Evolutionary conservation across 31 red algal genomes (phyloP).

Genomic region (Endocladia muricata): DNA sequence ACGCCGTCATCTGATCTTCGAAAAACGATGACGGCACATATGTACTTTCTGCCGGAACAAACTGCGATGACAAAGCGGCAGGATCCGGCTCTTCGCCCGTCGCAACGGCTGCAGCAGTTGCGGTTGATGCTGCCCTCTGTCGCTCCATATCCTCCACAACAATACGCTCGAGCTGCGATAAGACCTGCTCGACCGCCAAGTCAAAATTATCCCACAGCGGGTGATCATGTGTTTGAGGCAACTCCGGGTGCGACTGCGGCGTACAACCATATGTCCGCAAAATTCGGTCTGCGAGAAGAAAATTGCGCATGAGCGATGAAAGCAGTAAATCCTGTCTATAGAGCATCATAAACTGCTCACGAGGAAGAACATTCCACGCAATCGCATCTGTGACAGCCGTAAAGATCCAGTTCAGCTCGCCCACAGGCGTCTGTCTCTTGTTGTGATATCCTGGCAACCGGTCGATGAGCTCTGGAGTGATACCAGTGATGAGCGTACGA

Average conservation of each 20-base stretch:
- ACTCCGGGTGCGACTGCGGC: conserved; percentile 64
- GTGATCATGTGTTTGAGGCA: conserved; percentile 80
- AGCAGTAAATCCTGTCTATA: conserved; percentile 94
- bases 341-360: conserved; percentile 76
- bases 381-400: conserved; percentile 98
- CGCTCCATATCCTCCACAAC: conserved; percentile 25
- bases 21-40: conserved; percentile 74
- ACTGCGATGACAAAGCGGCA: not conserved
- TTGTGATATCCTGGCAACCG: conserved; percentile 82
- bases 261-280: conserved; percentile 76
- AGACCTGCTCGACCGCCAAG: conserved; percentile 81
- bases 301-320: conserved; percentile 92
- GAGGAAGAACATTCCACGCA: conserved; percentile 93
- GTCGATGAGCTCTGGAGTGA: conserved; percentile 83
- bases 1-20: conserved; percentile 92
- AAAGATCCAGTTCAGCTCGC: conserved; percentile 97
- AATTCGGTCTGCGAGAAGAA: conserved; percentile 87
- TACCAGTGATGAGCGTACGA: conserved; percentile 47
- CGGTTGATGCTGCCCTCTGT: not conserved
- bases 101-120: not conserved
- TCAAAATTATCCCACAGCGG: conserved; percentile 91
- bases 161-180: conserved; percentile 74
- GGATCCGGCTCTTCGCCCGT: not conserved
- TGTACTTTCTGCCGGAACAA: not conserved
- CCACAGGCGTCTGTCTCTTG: conserved; percentile 82